Evolutionary conservation across 768 basidiomycete genomes (phyloP).

Genomic region (Leccinellum albellum): DNA sequence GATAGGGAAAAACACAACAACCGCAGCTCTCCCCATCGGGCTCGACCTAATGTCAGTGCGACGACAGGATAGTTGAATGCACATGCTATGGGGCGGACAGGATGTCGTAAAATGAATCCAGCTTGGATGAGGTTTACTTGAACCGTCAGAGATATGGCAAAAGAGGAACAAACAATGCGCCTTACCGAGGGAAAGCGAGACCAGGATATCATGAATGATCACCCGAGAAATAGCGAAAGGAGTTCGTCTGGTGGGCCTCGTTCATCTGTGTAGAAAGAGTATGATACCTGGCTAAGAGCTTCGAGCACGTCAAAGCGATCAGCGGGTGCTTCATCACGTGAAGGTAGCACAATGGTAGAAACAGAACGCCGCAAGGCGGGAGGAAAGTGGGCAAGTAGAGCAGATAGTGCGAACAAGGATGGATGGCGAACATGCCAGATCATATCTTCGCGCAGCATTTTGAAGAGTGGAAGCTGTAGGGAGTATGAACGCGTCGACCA

Average conservation of each 20-base stretch:
- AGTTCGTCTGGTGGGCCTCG: constrained; percentile 71
- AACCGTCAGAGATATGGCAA: constrained; percentile 3
- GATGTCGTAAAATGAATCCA: constrained; percentile 54
- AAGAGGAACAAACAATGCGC: not conserved
- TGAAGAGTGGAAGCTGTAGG: constrained; percentile 74
- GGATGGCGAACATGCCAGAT: constrained; percentile 86
- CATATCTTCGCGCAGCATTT: constrained; percentile 61
- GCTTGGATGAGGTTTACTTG: constrained; percentile 19
- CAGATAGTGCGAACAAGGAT: constrained; percentile 79
- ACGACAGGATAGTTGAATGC: constrained; percentile 94
- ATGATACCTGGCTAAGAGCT: constrained; percentile 83
- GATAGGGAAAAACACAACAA: constrained; percentile 67
- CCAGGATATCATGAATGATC: constrained; percentile 2
- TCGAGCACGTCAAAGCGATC: constrained; percentile 83
- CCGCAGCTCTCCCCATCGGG: constrained; percentile 75
- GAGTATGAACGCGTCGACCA: constrained; percentile 3
- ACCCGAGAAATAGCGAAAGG: constrained; percentile 71
- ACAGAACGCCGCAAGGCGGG: constrained; percentile 54
- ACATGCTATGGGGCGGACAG: constrained; percentile 70
- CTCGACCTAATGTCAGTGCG: constrained; percentile 70
- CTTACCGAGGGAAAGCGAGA: constrained; percentile 19
- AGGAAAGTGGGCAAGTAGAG: constrained; percentile 65
- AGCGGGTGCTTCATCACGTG: constrained; percentile 57
- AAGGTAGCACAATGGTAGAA: constrained; percentile 58
- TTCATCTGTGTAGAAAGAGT: constrained; percentile 66